phyloP scores from a whole-genome alignment of 2,329 filamentous ascomycete genomes.

The Mariannaea elegans region DNA sequence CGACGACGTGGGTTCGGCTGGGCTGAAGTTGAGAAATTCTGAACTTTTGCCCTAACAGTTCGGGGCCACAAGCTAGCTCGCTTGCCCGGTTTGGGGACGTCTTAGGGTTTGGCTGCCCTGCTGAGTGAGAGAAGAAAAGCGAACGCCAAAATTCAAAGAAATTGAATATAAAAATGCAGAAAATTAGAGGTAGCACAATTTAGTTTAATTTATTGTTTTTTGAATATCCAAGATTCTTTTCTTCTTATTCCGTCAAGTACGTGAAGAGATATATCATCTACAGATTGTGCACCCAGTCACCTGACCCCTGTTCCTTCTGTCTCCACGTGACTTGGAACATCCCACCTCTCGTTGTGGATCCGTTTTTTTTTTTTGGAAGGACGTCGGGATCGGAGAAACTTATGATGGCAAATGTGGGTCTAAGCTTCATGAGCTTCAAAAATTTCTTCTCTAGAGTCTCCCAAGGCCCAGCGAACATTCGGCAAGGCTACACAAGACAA shows the following conservation, averaged over 20 bases:
- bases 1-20: constrained; percentile 57
- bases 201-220: rapidly evolving
- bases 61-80: constrained; percentile 50
- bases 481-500: constrained; percentile 45
- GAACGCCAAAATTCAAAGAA: constrained; percentile 13
- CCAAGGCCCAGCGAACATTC: constrained; percentile 37
- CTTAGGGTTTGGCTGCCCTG: constrained; percentile 55
- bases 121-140: constrained; percentile 14
- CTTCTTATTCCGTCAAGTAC: background rate
- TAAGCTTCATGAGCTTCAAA: constrained; percentile 48
- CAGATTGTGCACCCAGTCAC: constrained; percentile 30
- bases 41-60: constrained; percentile 56
- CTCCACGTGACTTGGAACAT: constrained; percentile 34
- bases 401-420: constrained; percentile 32
- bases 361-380: constrained; percentile 26
- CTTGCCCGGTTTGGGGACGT: constrained; percentile 51
- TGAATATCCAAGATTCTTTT: background rate
- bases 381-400: constrained; percentile 39
- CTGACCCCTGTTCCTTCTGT: constrained; percentile 25
- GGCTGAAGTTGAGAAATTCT: constrained; percentile 58
- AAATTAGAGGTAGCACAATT: background rate
- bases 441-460: constrained; percentile 45
- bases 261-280: background rate
- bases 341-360: background rate
- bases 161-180: constrained; percentile 21